Evolutionary conservation across 2,329 filamentous ascomycete species (phyloP), one percentile per base, ranked within the genome.

Genomic region (Zymoseptoria pseudotritici): DNA sequence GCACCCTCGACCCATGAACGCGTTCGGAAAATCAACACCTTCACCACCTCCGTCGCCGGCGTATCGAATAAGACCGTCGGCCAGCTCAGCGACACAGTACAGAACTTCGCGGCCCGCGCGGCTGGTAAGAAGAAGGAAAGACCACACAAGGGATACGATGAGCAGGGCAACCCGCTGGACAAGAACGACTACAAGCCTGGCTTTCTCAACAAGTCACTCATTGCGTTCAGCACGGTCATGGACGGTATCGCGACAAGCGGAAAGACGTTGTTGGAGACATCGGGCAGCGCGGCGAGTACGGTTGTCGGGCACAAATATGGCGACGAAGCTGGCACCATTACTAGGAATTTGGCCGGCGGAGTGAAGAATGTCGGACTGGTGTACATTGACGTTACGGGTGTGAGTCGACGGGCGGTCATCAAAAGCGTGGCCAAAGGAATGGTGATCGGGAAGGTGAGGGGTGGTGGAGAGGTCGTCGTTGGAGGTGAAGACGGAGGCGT

Each of bases 361-460:
- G 86, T 97, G 69, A 96, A 94, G 81, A 99, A 97, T 66, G 94
- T 97, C 7, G 94, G 92, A 5, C 81, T 99, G 26, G 94, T 99
- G 31, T 99, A 99, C 72, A 96, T 99, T 62, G 94, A 99, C 69
- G 93, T 95, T 1, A 88, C 92, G 0, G 94, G 94, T 42, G 94
- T 99, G 1, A 96, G 90, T 58, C 83, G 94, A 50, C 85, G 87
- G 62, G 94, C 94, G 0, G 85, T 99, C 51, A 83, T 99, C 72
- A 99, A 97, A 80, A 90, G 88, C 50, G 94, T 97, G 1, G 94
- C 92, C 20, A 97, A 96, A 79, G 91, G 94, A 50, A 97, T 99
- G 94, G 87, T 95, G 0, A 86, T 95, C 4, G 90, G 90, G 42
- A 86, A 86, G 65, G 89, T 93, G 54, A 83, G 85, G 60, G 87